Evolutionary conservation across 257 asterid species (phyloP).

Genomic region (Verbena officinalis): DNA sequence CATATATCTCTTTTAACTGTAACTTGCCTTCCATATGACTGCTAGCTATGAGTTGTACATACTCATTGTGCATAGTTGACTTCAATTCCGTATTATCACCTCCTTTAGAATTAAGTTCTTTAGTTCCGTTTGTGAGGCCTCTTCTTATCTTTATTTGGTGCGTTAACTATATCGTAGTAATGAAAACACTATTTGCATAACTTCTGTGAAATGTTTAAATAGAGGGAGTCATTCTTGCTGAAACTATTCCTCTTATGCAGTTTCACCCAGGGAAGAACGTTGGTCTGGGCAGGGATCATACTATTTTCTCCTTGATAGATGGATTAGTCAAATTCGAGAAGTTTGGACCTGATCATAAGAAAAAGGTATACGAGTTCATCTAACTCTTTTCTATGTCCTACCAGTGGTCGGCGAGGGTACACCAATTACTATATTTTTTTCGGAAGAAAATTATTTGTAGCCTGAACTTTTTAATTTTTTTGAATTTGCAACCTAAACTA

Average conservation of each 20-base stretch:
- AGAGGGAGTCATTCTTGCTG: not conserved
- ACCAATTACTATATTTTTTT: too few species aligned
- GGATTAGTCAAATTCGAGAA: slow-evolving; percentile 75
- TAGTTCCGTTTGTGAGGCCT: slow-evolving; percentile 14
- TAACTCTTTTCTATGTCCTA: too few species aligned
- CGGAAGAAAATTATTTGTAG: too few species aligned
- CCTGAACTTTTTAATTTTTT: too few species aligned
- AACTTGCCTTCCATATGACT: not conserved
- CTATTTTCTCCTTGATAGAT: slow-evolving; percentile 60
- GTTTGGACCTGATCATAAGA: slow-evolving; percentile 73
- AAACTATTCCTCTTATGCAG: slow-evolving; percentile 41
- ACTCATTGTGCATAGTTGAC: not conserved
- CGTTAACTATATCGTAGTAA: slow-evolving; percentile 7
- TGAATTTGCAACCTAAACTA: too few species aligned
- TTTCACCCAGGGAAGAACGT: slow-evolving; percentile 97
- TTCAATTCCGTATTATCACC: not conserved
- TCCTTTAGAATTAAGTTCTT: not conserved
- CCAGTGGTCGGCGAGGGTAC: too few species aligned
- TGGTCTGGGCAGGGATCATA: slow-evolving; percentile 85
- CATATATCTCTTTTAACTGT: not conserved
- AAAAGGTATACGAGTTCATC: slow-evolving; percentile 45
- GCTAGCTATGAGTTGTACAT: not conserved
- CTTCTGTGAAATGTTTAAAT: not conserved
- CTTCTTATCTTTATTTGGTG: slow-evolving; percentile 1
- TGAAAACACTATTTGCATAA: not conserved